These are phyloP conservation scores for Pseudoturritis turrita DNA, from an alignment of 345 rosid genomes.

Conservation along the genomic window DNA sequence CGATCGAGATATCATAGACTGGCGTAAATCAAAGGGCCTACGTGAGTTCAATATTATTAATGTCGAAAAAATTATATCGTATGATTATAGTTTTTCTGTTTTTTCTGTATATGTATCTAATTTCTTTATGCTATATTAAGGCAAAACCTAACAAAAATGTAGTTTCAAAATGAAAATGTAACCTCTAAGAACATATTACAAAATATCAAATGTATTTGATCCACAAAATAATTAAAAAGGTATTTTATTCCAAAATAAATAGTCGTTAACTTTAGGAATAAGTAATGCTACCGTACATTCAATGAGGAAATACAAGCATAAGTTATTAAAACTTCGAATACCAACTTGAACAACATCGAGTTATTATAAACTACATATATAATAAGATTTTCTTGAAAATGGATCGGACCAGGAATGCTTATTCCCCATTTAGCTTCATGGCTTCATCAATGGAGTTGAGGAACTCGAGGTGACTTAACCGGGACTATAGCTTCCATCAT, in stretches of 20 bases:
- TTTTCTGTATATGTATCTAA: no score
- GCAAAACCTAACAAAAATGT: background rate
- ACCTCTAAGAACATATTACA: no score
- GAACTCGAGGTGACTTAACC: conserved; percentile 4
- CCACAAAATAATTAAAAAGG: background rate
- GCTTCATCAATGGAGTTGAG: background rate
- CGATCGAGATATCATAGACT: background rate
- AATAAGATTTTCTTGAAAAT: background rate
- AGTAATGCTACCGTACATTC: background rate
- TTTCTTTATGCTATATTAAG: background rate
- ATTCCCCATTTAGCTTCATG: conserved; percentile 29
- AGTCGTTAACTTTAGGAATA: background rate
- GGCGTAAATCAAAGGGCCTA: no score
- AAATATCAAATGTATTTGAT: background rate
- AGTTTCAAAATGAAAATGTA: background rate
- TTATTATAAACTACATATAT: background rate
- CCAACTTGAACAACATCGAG: background rate
- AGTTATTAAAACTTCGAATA: background rate
- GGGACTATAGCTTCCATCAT: background rate
- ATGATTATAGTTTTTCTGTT: background rate
- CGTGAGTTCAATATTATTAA: no score
- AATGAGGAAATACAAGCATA: background rate
- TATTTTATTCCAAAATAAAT: background rate
- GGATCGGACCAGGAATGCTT: conserved; percentile 33
- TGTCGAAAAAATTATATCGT: background rate